Base-by-base conservation (phyloP, 1,284 basidiomycete species). In the Sporisorium graminicola region DNA sequence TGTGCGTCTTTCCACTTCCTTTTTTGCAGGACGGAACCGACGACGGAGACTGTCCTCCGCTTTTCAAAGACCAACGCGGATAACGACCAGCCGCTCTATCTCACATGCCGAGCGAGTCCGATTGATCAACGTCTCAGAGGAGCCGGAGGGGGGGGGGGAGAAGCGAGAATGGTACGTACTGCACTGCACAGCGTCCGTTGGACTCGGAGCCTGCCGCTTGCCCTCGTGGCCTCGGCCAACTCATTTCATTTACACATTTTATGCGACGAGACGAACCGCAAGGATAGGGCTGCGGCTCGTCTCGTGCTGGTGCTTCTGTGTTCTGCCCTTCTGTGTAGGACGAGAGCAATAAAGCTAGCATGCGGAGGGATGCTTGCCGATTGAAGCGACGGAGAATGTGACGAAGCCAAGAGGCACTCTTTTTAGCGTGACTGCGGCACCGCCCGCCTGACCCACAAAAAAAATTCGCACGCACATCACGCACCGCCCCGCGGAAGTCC, bases 361-460 rank as follows among this genome's bases (percentile, higher is more conserved):
- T 50, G 49, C 49, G 49, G 49, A 50, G 7, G 9, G 13, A 29
- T n/a, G 49, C 49, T 31, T 27, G 18, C 49, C 47, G 26, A 29
- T 18, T 9, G 29, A 10, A 50, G 18, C 18, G 37, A 16, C 49
- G 49, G 49, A 50, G 49, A 49, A 49, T 49, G 47, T 20, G 27
- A 29, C 13, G 7, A 29, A 13, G 7, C 6, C 14, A 2, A 50
- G 3, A 20, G n/a, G 29, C 31, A 1, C 3, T 7, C 14, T 49
- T 49, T 31, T 50, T 20, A 47, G 26, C 18, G n/a, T 31, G 49
- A 50, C 49, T 50, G 49, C 49, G 49, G 49, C 29, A 50, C 27
- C n/a, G 27, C 49, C 29, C 5, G 40, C 2, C 8, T 13, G 13
- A 13, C 3, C 35, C 3, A 13, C 3, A 18, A 40, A 40, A 40